A percentile compares a stretch with the other conserved stretches of the same genome.
phyloP scores from a whole-genome alignment of 1,139 yeast genomes.

The Pichia sp. region DNA sequence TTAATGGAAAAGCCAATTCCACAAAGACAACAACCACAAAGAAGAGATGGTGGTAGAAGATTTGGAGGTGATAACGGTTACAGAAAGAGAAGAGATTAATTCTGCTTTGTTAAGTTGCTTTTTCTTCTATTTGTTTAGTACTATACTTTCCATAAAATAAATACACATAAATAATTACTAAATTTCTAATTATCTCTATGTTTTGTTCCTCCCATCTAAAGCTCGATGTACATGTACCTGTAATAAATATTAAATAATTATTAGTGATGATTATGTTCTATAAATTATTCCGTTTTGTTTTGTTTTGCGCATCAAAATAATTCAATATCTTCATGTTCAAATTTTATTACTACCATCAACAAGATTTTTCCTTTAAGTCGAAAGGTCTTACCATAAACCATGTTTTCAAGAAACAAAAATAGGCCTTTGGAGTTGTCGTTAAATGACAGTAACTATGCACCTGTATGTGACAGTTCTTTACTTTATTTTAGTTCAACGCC shows the following conservation, averaged over 20 bases:
- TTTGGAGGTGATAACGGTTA: conserved; percentile 33
- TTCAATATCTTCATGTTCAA: too few species aligned
- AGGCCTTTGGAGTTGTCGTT: conserved; percentile 22
- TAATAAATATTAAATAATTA: too few species aligned
- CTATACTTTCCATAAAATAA: conserved; percentile 7
- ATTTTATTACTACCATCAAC: too few species aligned
- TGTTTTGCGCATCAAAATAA: too few species aligned
- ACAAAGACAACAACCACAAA: conserved; percentile 66
- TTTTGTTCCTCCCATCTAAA: too few species aligned
- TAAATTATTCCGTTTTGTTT: too few species aligned
- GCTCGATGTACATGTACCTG: too few species aligned
- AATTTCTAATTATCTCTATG: conserved; percentile 9
- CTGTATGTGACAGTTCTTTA: conserved; percentile 18
- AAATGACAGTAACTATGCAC: conserved; percentile 25
- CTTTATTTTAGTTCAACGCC: too few species aligned
- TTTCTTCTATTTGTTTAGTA: conserved; percentile 5
- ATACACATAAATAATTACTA: conserved; percentile 4
- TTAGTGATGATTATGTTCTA: too few species aligned
- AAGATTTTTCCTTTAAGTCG: too few species aligned
- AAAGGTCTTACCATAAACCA: too few species aligned
- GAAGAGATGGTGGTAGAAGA: conserved; percentile 40
- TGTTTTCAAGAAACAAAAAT: conserved; percentile 22
- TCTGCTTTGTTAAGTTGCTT: conserved; percentile 2
- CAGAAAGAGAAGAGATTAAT: conserved; percentile 39
- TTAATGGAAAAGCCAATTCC: conserved; percentile 92